Percentiles rank a stretch among this genome's conserved stretches.
phyloP scores from a whole-genome alignment of 139 green algal genomes.

The Tetradesmus lagerheimii region DNA sequence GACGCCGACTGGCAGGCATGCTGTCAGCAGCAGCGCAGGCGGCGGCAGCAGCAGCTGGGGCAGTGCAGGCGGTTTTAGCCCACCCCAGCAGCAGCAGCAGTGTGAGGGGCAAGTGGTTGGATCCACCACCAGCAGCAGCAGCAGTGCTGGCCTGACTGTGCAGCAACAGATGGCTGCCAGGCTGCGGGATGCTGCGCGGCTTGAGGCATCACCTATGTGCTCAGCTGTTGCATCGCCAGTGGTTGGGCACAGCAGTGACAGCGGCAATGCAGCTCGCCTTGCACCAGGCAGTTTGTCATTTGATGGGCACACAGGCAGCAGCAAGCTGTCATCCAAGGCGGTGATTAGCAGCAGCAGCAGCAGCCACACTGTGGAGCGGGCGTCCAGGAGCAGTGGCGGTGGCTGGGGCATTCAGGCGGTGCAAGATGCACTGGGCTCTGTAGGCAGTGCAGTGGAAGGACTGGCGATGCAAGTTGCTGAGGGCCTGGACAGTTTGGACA shows the following conservation, averaged over 20 bases:
- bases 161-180: not conserved
- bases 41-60: not conserved
- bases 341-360: not conserved
- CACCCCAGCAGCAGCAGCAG: not conserved
- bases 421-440: not conserved
- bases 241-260: not conserved
- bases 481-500: not conserved
- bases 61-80: not conserved
- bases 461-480: not conserved
- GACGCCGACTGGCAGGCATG: not conserved
- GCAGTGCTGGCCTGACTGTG: not conserved
- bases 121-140: not conserved
- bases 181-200: not conserved
- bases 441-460: not conserved
- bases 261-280: not conserved
- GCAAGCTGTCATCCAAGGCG: not conserved
- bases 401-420: not conserved
- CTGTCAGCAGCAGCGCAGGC: not conserved
- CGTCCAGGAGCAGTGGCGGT: not conserved
- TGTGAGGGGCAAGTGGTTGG: too few species aligned
- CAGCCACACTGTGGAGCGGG: not conserved
- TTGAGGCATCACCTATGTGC: not conserved
- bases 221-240: not conserved
- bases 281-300: not conserved
- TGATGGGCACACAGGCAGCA: not conserved